Evolutionary conservation across 225 moss, liverwort and hornwort species (phyloP).

Genomic region (Thuidium tamariscinum): DNA sequence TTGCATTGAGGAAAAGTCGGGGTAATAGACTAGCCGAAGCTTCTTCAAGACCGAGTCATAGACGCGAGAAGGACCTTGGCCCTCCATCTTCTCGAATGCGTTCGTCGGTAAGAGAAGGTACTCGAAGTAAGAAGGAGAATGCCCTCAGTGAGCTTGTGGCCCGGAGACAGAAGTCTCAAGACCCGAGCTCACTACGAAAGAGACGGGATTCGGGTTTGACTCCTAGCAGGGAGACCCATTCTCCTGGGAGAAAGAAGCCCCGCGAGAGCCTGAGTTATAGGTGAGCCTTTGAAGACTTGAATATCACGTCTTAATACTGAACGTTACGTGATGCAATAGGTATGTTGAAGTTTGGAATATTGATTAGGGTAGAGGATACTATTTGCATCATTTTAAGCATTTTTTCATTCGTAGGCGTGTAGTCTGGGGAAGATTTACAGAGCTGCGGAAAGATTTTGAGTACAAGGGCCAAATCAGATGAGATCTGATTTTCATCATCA

Average conservation of each 20-base stretch:
- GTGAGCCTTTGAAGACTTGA: conserved; percentile 13
- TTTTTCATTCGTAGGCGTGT: not conserved
- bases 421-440: not conserved
- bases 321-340: not conserved
- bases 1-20: conserved; percentile 68
- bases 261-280: conserved; percentile 43
- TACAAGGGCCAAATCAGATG: not conserved
- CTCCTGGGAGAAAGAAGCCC: conserved; percentile 40
- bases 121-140: conserved; percentile 77
- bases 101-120: conserved; percentile 76
- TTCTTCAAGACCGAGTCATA: conserved; percentile 48
- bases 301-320: not conserved
- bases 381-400: not conserved
- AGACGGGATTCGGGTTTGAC: conserved; percentile 53
- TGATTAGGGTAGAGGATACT: not conserved
- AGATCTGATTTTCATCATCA: not conserved
- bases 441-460: not conserved
- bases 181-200: conserved; percentile 61
- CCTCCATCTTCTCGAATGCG: conserved; percentile 95
- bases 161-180: conserved; percentile 74
- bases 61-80: conserved; percentile 58
- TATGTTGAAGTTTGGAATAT: not conserved
- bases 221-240: conserved; percentile 44
- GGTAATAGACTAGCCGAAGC: conserved; percentile 58
- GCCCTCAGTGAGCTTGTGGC: conserved; percentile 87